Conservation (phyloP, 129 eudicot genomes). For the Heracleum sosnowskyi region DNA sequence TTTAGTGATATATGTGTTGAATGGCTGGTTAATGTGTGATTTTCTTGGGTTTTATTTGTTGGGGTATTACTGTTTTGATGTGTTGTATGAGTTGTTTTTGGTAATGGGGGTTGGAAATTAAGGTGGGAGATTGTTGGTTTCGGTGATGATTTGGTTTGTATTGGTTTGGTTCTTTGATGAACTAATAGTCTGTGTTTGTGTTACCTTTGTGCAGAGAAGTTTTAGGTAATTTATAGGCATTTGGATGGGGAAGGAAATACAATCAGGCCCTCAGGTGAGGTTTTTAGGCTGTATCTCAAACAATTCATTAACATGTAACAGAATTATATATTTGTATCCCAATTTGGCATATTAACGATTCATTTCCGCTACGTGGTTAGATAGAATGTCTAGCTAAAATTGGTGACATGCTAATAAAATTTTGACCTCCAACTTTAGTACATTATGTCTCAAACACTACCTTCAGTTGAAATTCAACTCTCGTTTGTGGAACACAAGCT, state of each 20-base stretch:
- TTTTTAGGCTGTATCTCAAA: neutral
- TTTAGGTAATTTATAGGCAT: neutral
- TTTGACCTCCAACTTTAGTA: neutral
- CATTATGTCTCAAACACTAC: neutral
- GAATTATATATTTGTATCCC: neutral
- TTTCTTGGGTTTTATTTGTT: neutral
- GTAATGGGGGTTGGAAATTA: neutral
- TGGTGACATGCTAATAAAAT: neutral
- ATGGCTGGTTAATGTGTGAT: neutral
- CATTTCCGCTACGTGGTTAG: neutral
- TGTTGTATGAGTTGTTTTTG: neutral
- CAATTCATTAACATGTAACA: neutral
- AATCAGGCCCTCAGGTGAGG: neutral
- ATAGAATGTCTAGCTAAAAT: neutral
- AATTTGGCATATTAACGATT: neutral
- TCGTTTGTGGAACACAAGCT: neutral
- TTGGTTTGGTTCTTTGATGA: neutral
- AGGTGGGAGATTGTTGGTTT: neutral
- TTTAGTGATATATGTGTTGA: neutral
- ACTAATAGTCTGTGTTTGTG: neutral
- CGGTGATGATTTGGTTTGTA: neutral
- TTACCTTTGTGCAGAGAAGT: neutral
- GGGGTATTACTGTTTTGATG: neutral
- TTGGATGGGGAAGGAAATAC: slow-evolving; percentile 1
- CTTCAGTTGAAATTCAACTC: neutral